phyloP scores from a whole-genome alignment of 1,284 basidiomycete genomes.

The Porodaedalea pini region DNA sequence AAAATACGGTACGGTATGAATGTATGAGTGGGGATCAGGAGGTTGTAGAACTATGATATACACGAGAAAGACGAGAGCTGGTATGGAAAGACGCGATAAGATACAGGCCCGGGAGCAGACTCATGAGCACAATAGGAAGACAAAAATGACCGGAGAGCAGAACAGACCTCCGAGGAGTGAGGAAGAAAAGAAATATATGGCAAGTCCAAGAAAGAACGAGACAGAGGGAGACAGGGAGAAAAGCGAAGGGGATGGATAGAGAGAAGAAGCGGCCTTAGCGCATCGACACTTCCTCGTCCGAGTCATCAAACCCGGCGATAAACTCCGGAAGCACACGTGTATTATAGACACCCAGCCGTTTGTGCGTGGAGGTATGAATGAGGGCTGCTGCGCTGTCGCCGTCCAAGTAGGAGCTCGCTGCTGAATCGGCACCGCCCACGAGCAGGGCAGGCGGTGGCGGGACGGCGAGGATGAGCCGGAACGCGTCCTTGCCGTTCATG shows the following conservation, averaged over 20 bases:
- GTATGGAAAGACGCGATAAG: too few relatives aligned
- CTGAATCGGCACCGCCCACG: constrained; percentile 25
- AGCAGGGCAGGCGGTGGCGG: constrained; percentile 34
- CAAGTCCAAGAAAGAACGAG: background rate
- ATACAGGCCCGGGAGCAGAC: too few relatives aligned
- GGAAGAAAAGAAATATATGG: background rate
- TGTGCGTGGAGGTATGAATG: background rate
- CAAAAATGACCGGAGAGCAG: too few relatives aligned
- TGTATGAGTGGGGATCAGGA: background rate
- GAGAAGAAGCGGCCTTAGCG: constrained; percentile 5
- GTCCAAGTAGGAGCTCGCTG: constrained; percentile 17
- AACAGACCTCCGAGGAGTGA: background rate
- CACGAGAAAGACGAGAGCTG: background rate
- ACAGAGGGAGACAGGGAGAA: background rate
- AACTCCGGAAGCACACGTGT: constrained; percentile 14
- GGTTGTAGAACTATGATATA: background rate
- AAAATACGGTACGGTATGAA: background rate
- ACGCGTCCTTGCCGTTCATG: constrained; percentile 88
- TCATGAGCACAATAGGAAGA: too few relatives aligned
- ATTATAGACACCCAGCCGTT: constrained; percentile 6
- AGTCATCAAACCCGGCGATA: constrained; percentile 17
- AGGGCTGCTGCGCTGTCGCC: background rate
- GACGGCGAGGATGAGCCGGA: constrained; percentile 66
- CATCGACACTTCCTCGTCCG: constrained; percentile 20
- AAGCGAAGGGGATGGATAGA: background rate